Conservation (phyloP, 2,329 filamentous ascomycete species). For the Penicillium sclerotiorum region DNA sequence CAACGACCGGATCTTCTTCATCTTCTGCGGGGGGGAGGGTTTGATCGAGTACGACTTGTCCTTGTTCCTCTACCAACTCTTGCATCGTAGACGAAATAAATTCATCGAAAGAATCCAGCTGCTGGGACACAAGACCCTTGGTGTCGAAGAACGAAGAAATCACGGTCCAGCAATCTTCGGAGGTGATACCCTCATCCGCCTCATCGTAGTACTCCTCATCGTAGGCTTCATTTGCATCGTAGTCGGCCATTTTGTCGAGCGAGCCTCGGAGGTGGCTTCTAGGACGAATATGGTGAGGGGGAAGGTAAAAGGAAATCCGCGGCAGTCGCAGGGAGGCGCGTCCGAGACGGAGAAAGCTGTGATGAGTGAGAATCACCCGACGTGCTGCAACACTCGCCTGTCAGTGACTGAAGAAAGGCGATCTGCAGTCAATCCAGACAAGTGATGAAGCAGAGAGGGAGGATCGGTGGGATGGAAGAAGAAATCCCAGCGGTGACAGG, state of each 20-base stretch:
- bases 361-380: conserved; percentile 24
- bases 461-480: conserved; percentile 30
- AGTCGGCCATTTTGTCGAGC: conserved; percentile 56
- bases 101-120: conserved; percentile 97
- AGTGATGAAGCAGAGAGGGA: conserved; percentile 23
- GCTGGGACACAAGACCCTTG: conserved; percentile 94
- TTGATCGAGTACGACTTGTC: conserved; percentile 88
- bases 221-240: conserved; percentile 67
- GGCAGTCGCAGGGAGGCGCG: conserved; percentile 25
- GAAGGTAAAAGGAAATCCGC: conserved; percentile 8
- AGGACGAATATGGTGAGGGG: conserved; percentile 12
- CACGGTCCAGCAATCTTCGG: conserved; percentile 97
- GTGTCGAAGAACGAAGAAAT: conserved; percentile 96
- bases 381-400: conserved; percentile 24
- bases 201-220: conserved; percentile 70
- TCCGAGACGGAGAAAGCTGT: conserved; percentile 19
- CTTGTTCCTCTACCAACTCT: conserved; percentile 90
- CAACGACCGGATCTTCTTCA: conserved; percentile 73
- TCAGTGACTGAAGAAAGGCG: conserved; percentile 19
- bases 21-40: conserved; percentile 76
- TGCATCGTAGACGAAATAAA: conserved; percentile 94
- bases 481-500: conserved; percentile 29
- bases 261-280: too few relatives aligned
- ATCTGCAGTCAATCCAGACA: conserved; percentile 16
- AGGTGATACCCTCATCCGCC: conserved; percentile 75